Evolutionary conservation across 306 rosid species (phyloP).

Genomic region (Cicer yamashitae): DNA sequence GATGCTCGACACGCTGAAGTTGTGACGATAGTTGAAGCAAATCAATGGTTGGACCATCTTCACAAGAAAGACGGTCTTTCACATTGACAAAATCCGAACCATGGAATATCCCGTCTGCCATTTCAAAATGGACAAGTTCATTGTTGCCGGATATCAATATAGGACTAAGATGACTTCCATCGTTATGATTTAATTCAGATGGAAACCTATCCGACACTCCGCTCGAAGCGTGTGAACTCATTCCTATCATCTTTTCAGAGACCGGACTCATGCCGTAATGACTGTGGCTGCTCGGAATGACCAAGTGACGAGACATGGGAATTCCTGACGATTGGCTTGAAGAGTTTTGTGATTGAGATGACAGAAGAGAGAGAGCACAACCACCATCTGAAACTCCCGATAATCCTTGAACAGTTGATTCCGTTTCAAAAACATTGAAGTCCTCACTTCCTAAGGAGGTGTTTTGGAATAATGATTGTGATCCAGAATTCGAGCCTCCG

Average conservation of each 20-base stretch:
- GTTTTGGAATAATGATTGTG: conserved; percentile 55
- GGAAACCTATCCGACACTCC: conserved; percentile 57
- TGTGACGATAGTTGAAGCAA: conserved; percentile 82
- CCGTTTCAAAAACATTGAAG: conserved; percentile 56
- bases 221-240: conserved; percentile 60
- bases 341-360: conserved; percentile 77
- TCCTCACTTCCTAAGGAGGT: conserved; percentile 64
- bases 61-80: conserved; percentile 53
- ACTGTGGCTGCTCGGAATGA: conserved; percentile 57
- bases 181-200: conserved; percentile 55
- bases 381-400: conserved; percentile 68
- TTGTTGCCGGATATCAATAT: conserved; percentile 52
- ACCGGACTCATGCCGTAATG: conserved; percentile 57
- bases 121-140: conserved; percentile 58
- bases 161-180: conserved; percentile 55
- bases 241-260: conserved; percentile 60
- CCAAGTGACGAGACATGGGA: conserved; percentile 51
- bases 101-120: conserved; percentile 62
- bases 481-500: conserved; percentile 44
- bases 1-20: conserved; percentile 78
- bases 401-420: conserved; percentile 60
- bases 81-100: conserved; percentile 54
- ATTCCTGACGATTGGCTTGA: conserved; percentile 66
- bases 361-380: conserved; percentile 98
- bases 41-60: conserved; percentile 64